phyloP scores from a whole-genome alignment of 2,329 filamentous ascomycete species.

The Cladosporium sp. region DNA sequence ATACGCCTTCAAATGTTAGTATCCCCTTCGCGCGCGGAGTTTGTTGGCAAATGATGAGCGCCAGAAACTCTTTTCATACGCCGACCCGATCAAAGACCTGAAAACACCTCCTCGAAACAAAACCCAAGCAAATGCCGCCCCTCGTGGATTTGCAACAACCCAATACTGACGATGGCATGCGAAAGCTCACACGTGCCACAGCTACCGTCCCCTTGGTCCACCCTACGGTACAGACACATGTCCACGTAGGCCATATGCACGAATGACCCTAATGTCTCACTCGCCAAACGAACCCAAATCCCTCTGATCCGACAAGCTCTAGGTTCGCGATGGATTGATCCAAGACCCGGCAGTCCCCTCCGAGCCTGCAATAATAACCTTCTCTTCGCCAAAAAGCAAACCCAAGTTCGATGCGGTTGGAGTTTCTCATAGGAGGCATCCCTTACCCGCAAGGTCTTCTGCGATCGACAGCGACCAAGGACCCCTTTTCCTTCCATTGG shows the following conservation, averaged over 20 bases:
- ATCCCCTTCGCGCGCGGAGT: not conserved
- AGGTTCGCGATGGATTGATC: not conserved
- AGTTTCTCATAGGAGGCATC: not conserved
- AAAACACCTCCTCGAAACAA: not conserved
- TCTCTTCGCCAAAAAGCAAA: not conserved
- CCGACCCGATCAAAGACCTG: not conserved
- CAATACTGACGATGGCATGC: not conserved
- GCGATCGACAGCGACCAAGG: not conserved
- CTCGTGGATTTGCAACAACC: not conserved
- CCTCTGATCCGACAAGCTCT: slow-evolving; percentile 2
- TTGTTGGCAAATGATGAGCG: not conserved
- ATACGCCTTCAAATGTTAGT: not conserved
- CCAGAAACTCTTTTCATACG: not conserved
- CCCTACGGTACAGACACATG: not conserved
- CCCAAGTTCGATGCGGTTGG: not conserved
- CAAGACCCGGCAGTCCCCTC: not conserved
- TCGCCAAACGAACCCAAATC: not conserved
- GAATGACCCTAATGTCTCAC: slow-evolving; percentile 9
- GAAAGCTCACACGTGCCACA: not conserved
- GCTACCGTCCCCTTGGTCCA: not conserved
- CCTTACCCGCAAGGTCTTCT: no score
- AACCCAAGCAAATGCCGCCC: not conserved
- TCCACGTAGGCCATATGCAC: not conserved
- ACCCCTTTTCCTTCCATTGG: not conserved
- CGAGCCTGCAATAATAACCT: not conserved